phyloP scores from a whole-genome alignment of 2,329 filamentous ascomycete genomes.

The Phyllosticta paracitricarpa region DNA sequence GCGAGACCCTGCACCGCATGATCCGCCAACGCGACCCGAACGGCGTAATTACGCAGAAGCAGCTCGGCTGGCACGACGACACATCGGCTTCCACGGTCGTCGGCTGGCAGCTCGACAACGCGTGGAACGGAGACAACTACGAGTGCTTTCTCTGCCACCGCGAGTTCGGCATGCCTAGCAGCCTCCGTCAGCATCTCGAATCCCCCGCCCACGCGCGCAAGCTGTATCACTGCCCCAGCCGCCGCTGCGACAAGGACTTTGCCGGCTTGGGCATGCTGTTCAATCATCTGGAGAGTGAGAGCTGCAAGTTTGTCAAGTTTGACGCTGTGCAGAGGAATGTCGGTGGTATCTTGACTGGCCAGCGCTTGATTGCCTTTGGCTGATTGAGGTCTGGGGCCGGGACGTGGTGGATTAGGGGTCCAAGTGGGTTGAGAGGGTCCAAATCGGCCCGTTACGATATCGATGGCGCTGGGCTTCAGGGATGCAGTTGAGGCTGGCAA shows the following conservation, averaged over 20 bases:
- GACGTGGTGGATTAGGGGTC: not conserved
- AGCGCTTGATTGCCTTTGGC: not conserved
- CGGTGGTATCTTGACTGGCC: not conserved
- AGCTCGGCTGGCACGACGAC: slow-evolving; percentile 36
- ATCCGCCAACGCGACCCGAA: slow-evolving; percentile 38
- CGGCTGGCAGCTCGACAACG: slow-evolving; percentile 24
- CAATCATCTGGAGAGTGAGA: slow-evolving; percentile 38
- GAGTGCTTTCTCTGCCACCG: slow-evolving; percentile 47
- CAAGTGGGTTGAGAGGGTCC: too few relatives aligned
- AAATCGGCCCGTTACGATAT: too few relatives aligned
- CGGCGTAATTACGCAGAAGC: slow-evolving; percentile 42
- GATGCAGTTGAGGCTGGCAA: too few relatives aligned
- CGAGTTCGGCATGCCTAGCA: slow-evolving; percentile 25
- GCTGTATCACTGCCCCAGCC: slow-evolving; percentile 37
- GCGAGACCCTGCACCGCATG: slow-evolving; percentile 37
- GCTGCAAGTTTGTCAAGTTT: slow-evolving; percentile 32
- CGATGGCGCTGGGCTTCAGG: too few relatives aligned
- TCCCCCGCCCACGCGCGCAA: slow-evolving; percentile 43
- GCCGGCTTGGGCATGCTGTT: slow-evolving; percentile 31
- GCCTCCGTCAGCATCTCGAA: slow-evolving; percentile 45
- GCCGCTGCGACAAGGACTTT: slow-evolving; percentile 31
- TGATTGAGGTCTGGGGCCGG: not conserved
- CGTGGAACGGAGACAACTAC: slow-evolving; percentile 39
- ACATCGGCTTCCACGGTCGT: slow-evolving; percentile 18
- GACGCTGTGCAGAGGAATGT: slow-evolving; percentile 27